Percentiles rank a stretch among this genome's conserved stretches.
Evolutionary conservation across 768 basidiomycete genomes (phyloP).

Genomic region (Russula sp.): DNA sequence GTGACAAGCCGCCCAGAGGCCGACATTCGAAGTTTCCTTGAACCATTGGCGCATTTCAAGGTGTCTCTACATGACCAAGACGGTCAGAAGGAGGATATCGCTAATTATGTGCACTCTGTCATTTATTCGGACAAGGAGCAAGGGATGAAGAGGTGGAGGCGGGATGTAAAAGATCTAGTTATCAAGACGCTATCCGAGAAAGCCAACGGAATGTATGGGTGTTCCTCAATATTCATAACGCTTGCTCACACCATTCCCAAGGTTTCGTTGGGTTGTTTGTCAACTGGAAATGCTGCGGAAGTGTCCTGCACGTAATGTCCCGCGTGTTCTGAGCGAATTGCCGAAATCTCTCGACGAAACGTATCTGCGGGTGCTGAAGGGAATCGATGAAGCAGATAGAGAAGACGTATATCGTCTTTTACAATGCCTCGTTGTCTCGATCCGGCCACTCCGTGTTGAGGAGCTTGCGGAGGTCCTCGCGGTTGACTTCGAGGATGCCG

Average conservation of each 20-base stretch:
- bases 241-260: not conserved
- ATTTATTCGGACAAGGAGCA: not conserved
- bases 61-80: not conserved
- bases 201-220: not conserved
- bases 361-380: not conserved
- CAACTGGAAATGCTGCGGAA: not conserved
- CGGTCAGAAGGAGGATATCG: not conserved
- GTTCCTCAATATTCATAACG: not conserved
- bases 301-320: not conserved
- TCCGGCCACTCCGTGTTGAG: not conserved
- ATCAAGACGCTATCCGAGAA: not conserved
- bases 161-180: not conserved
- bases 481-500: not conserved
- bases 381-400: too few species aligned
- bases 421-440: not conserved
- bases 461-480: not conserved
- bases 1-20: not conserved
- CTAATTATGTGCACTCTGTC: not conserved
- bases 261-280: not conserved
- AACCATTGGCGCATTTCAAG: not conserved
- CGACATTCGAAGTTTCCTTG: not conserved
- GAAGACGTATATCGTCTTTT: not conserved
- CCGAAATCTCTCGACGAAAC: not conserved
- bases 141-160: not conserved
- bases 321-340: not conserved